A percentile compares a stretch with the other conserved stretches of the same genome.
Evolutionary conservation across 441 rosid species (phyloP).

Genomic region (Eugenia klotzschiana): DNA sequence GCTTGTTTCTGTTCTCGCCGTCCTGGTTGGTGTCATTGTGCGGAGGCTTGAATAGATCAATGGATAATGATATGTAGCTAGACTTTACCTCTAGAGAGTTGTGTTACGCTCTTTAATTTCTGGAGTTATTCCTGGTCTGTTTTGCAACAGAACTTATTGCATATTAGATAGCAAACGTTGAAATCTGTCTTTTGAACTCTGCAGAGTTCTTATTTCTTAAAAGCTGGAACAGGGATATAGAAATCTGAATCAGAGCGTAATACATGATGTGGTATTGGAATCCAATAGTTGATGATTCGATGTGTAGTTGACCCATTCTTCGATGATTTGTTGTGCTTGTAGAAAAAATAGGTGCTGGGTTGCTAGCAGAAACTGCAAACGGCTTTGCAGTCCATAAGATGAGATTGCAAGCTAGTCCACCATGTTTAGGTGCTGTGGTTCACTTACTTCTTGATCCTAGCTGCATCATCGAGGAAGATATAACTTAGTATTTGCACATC

Average conservation of each 20-base stretch:
- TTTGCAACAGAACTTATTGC: background rate
- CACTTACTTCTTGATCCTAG: background rate
- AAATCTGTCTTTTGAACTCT: background rate
- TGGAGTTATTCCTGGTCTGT: background rate
- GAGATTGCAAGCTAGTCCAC: background rate
- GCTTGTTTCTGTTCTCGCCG: background rate
- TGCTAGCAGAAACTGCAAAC: background rate
- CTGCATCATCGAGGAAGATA: background rate
- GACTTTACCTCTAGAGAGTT: background rate
- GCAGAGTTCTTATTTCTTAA: background rate
- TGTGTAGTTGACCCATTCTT: background rate
- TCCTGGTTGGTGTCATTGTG: background rate
- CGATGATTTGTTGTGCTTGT: background rate
- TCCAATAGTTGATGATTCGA: fast-evolving
- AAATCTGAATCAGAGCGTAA: background rate
- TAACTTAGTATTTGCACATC: background rate
- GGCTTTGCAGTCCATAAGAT: background rate
- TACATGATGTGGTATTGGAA: background rate
- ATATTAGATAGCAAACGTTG: background rate
- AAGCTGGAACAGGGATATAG: background rate
- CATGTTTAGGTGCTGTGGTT: background rate
- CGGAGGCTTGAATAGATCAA: background rate
- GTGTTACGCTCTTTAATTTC: background rate
- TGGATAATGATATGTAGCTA: background rate
- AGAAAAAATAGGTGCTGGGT: background rate